A percentile compares a stretch with the other conserved stretches of the same genome.
Evolutionary conservation across 192 early-diverging fungal species (phyloP).

Genomic region (Coemansia sp.): DNA sequence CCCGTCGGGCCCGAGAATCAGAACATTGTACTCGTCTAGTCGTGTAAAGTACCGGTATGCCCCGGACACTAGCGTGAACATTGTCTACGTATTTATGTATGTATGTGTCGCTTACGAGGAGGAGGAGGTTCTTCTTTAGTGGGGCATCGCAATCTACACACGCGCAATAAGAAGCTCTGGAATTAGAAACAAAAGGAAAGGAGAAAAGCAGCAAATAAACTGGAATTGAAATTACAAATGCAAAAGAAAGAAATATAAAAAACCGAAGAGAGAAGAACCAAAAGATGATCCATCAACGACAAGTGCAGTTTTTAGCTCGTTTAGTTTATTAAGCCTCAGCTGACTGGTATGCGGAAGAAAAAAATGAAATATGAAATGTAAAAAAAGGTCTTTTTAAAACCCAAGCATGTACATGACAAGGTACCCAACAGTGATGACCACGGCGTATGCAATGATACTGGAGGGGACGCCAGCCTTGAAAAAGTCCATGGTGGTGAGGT

Average conservation of each 20-base stretch:
- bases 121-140: not conserved
- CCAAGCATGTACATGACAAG: constrained; percentile 65
- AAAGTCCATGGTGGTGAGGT: constrained; percentile 82
- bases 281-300: not conserved
- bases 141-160: not conserved
- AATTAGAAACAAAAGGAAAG: not conserved
- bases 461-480: constrained; percentile 76
- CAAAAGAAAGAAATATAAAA: not conserved
- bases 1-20: constrained; percentile 95
- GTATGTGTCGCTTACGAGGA: not conserved
- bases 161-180: not conserved
- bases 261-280: no score
- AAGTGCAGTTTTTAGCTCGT: no score
- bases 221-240: not conserved
- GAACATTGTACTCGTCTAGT: constrained; percentile 91
- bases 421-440: constrained; percentile 79
- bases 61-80: constrained; percentile 92
- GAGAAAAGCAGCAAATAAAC: not conserved
- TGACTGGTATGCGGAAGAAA: not conserved
- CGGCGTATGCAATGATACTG: constrained; percentile 68
- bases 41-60: constrained; percentile 86
- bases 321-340: no score
- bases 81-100: constrained; percentile 26
- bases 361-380: not conserved
- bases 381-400: constrained; percentile 31